Evolutionary conservation across 352 stramenopile species (phyloP).

Genomic region (Phytophthora boehmeriae): DNA sequence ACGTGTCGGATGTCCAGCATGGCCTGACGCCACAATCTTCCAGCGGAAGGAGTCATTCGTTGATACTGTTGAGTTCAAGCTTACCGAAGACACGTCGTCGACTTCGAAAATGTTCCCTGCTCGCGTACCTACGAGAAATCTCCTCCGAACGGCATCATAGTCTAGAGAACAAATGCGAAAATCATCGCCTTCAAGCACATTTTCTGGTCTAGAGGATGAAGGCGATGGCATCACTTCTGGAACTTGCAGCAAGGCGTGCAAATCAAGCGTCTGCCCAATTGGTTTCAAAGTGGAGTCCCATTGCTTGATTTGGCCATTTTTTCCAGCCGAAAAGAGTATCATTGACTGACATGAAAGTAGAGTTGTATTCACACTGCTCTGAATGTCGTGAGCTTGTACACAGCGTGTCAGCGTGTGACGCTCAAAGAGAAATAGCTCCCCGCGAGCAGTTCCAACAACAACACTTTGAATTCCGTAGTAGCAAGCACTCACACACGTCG

Average conservation of each 20-base stretch:
- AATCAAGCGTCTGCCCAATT: constrained; percentile 70
- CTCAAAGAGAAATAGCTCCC: constrained; percentile 76
- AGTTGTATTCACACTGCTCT: constrained; percentile 62
- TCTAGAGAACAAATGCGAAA: constrained; percentile 74
- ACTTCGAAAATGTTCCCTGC: constrained; percentile 63
- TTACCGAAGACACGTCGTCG: constrained; percentile 26
- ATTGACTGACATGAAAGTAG: constrained; percentile 68
- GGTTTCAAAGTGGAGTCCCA: constrained; percentile 80
- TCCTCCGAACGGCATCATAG: constrained; percentile 58
- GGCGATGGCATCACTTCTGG: constrained; percentile 6
- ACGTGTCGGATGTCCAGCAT: constrained; percentile 35
- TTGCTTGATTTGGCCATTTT: constrained; percentile 79
- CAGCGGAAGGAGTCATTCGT: constrained; percentile 7
- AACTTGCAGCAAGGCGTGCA: constrained; percentile 41
- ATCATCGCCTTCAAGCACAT: constrained; percentile 51
- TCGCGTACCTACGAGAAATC: constrained; percentile 68
- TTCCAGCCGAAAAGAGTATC: constrained; percentile 79
- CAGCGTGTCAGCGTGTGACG: constrained; percentile 54
- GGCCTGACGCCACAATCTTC: constrained; percentile 56
- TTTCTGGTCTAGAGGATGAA: constrained; percentile 14
- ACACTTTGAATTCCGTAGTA: constrained; percentile 64
- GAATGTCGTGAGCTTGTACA: constrained; percentile 61
- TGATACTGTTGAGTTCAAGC: not conserved
- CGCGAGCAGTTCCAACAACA: constrained; percentile 67
- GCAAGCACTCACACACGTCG: constrained; percentile 50